Base-by-base conservation (phyloP, 345 rosid species). In the Gossypium raimondii region DNA sequence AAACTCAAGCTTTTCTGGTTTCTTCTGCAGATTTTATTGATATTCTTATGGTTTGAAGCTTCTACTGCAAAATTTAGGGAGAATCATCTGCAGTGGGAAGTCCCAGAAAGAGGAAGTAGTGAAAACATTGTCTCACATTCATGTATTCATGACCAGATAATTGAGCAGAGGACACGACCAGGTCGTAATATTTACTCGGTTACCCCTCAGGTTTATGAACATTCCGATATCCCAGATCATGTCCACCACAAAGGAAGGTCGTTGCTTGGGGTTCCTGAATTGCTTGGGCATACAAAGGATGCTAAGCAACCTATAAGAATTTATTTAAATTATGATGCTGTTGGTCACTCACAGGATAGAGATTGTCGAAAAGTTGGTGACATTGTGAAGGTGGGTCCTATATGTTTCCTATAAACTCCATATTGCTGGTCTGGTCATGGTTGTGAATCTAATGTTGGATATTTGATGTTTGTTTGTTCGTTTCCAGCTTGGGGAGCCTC, bases 261-360 rank as follows among this genome's bases (percentile, higher is more conserved):
- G 44, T 86, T 95, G 86, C 96, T 94, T 29, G 88, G 89, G 67
- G 44, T 84, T 72, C 57, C 90, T 61, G 75, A 82, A 5, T 73
- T 56, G 11, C 45, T 41, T 0, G 67, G 72, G 47, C 85, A 81
- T 68, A 79, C 78, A 61, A 87, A 79, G 47, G 92, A 85, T 63
- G 91, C 81, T 70, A 93, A 87, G 87, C 92, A 89, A 70, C 97
- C 99, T 63, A 87, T 95, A 78, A 87, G 99, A 84, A 95, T 95
- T 76, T 91, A 89, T 79, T 86, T 95, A 71, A 95, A 95, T 78
- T 95, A 95, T 78, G 99, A 95, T 85, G 99, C 99, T 20, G 99
- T 95, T 66, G 99, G 99, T 34, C 99, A 91, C 76, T 93, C 99
- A 0, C 86, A 80, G 44, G 98, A 93, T 66, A 83, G 99, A 78